These are phyloP conservation scores for Candida sp. DNA, from an alignment of 1,139 yeast species.

Conservation along the genomic window DNA sequence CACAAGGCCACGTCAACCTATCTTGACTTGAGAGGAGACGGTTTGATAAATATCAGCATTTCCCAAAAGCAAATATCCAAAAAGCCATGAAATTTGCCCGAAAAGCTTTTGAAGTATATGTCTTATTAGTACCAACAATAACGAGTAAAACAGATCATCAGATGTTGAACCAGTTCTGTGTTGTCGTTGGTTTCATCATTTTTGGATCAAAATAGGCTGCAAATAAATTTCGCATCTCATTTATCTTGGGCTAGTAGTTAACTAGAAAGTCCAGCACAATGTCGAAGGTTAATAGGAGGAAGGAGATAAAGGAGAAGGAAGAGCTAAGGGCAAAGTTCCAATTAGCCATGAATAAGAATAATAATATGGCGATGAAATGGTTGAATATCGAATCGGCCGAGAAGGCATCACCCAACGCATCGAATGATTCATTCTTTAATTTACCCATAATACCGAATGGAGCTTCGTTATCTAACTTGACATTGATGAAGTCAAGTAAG, in stretches of 20 bases:
- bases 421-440: conserved; percentile 23
- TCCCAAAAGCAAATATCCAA: too few relatives aligned
- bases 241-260: not conserved
- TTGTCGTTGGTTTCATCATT: too few relatives aligned
- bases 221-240: not conserved
- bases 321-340: conserved; percentile 48
- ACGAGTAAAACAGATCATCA: too few relatives aligned
- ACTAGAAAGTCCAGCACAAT: conserved; percentile 7
- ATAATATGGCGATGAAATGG: conserved; percentile 41
- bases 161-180: too few relatives aligned
- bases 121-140: too few relatives aligned
- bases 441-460: conserved; percentile 49
- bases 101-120: too few relatives aligned
- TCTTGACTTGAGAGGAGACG: too few relatives aligned
- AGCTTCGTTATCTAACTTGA: conserved; percentile 12
- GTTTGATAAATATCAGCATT: too few relatives aligned
- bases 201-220: not conserved
- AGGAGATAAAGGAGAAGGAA: conserved; percentile 47
- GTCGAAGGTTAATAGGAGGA: conserved; percentile 29
- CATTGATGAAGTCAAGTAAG: conserved; percentile 6
- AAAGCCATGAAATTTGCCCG: too few relatives aligned
- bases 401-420: conserved; percentile 2
- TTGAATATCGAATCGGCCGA: conserved; percentile 13
- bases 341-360: conserved; percentile 36
- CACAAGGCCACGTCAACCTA: not conserved